Evolutionary conservation across 148 eudicot species (phyloP).

Genomic region (Chenopodium formosanum): DNA sequence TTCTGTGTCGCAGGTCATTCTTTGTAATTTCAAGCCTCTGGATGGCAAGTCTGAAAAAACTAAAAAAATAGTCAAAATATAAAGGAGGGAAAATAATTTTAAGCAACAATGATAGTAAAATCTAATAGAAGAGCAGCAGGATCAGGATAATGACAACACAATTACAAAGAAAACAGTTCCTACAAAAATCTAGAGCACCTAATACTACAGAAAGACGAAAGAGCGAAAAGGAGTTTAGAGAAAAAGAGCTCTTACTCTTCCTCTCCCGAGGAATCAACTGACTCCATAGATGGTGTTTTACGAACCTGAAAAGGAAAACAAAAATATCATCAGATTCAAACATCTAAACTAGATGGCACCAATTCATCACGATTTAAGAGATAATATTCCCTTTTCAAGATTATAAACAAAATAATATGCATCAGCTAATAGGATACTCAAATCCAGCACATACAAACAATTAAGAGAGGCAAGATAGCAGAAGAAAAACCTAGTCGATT

Average conservation of each 20-base stretch:
- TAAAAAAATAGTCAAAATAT: conserved; percentile 14
- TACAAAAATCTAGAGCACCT: not conserved
- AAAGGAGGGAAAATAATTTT: not conserved
- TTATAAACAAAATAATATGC: not conserved
- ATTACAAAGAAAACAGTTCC: not conserved
- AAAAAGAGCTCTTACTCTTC: conserved; percentile 80
- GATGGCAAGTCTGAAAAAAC: conserved; percentile 64
- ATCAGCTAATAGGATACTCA: not conserved
- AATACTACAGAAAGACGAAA: not conserved
- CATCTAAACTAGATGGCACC: not conserved
- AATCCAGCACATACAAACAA: not conserved
- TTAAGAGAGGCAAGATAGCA: not conserved
- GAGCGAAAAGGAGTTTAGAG: not conserved
- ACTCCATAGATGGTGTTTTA: conserved; percentile 82
- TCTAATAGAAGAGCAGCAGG: not conserved
- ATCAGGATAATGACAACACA: not conserved
- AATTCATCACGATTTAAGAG: not conserved
- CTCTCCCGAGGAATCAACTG: conserved; percentile 96
- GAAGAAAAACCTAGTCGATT: not conserved
- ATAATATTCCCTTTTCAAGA: not conserved
- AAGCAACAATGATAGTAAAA: conserved; percentile 11
- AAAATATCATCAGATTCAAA: conserved; percentile 9
- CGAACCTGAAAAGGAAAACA: conserved; percentile 49
- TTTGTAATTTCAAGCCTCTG: conserved; percentile 93
- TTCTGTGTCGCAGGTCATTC: conserved; percentile 83